phyloP scores from a whole-genome alignment of 305 asterid species.

The Andrographis paniculata region DNA sequence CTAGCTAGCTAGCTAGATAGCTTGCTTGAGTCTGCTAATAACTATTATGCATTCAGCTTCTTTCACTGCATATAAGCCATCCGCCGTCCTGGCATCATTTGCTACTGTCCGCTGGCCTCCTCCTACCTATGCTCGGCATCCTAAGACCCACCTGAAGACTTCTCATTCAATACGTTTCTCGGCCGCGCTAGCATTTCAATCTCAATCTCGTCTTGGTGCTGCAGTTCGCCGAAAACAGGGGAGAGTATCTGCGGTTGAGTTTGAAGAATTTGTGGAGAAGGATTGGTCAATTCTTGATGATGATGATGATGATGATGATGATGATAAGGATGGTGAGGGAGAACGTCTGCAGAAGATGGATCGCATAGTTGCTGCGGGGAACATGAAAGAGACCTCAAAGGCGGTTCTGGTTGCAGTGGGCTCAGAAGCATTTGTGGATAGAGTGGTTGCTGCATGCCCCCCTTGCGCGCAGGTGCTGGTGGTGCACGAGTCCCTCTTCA shows the following conservation, averaged over 20 bases:
- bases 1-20: no score
- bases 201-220: conserved; percentile 21
- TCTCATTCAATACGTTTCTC: conserved; percentile 23
- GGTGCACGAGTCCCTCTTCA: conserved; percentile 69
- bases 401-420: conserved; percentile 64
- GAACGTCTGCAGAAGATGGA: conserved; percentile 37
- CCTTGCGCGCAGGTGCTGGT: conserved; percentile 44
- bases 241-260: conserved; percentile 31
- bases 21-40: conserved; percentile 17
- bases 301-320: conserved; percentile 26
- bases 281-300: conserved; percentile 83
- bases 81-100: conserved; percentile 5
- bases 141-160: conserved; percentile 6
- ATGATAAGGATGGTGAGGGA: conserved; percentile 29
- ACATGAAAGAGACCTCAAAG: conserved; percentile 45
- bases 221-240: conserved; percentile 33
- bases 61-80: conserved; percentile 24
- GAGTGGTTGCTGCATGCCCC: conserved; percentile 34
- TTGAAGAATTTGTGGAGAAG: conserved; percentile 65
- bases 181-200: conserved; percentile 16
- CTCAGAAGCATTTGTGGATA: conserved; percentile 76
- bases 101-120: conserved; percentile 18
- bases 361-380: conserved; percentile 56
- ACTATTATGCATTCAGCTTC: conserved; percentile 28
- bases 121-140: conserved; percentile 14